Conservation (phyloP, 2,329 filamentous ascomycete genomes). For the Aspergillus sp. region DNA sequence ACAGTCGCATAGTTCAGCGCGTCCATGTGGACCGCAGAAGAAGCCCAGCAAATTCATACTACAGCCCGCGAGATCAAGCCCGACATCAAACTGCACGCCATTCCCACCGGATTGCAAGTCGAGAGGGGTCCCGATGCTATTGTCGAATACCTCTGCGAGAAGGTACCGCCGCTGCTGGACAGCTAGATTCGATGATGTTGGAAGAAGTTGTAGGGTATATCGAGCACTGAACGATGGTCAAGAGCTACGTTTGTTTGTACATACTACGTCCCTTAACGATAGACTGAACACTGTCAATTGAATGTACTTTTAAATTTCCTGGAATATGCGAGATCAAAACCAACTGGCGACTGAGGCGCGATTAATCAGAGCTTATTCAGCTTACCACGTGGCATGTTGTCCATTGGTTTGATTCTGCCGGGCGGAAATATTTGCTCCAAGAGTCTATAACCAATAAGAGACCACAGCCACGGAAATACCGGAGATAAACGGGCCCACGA, state of each 20-base stretch:
- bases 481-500: background rate
- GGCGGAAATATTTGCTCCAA: too few species aligned
- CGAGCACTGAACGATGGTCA: background rate
- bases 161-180: constrained; percentile 34
- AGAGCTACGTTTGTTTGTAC: background rate
- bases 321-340: background rate
- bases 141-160: constrained; percentile 36
- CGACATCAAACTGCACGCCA: constrained; percentile 37
- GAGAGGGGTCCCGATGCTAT: constrained; percentile 37
- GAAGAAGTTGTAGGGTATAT: background rate
- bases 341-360: background rate
- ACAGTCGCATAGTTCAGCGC: constrained; percentile 49
- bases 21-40: constrained; percentile 49
- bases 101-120: constrained; percentile 37
- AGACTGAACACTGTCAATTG: too few species aligned
- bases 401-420: background rate
- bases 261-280: background rate
- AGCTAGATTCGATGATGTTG: constrained; percentile 9
- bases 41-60: constrained; percentile 32
- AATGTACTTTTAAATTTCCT: too few species aligned
- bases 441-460: background rate
- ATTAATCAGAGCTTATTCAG: background rate
- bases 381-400: background rate
- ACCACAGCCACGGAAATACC: background rate
- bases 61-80: constrained; percentile 32